Percentiles rank a stretch among this genome's conserved stretches.
Evolutionary conservation across 805 yeast species (phyloP).

Genomic region (Soucietia sequanensis): DNA sequence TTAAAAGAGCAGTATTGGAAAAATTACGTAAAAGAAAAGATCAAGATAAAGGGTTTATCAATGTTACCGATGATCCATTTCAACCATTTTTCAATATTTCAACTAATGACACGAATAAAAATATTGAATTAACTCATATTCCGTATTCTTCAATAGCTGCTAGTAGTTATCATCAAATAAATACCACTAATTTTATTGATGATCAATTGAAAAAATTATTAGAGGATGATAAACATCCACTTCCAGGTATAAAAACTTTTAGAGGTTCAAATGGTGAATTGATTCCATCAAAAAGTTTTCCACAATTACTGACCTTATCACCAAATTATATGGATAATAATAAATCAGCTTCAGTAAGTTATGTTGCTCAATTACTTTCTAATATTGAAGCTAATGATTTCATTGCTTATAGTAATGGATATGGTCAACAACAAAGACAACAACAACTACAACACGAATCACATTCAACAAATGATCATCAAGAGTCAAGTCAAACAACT

Average conservation of each 20-base stretch:
- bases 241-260: constrained; percentile 45
- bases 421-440: constrained; percentile 19
- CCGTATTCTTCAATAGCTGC: constrained; percentile 79
- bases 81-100: constrained; percentile 77
- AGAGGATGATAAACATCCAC: constrained; percentile 46
- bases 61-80: constrained; percentile 82
- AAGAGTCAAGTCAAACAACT: constrained; percentile 14
- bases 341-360: constrained; percentile 24
- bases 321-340: constrained; percentile 24
- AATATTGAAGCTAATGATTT: constrained; percentile 40
- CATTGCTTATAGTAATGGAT: constrained; percentile 40
- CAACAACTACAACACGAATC: constrained; percentile 7
- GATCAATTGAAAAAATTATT: constrained; percentile 39
- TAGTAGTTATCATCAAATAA: constrained; percentile 62
- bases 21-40: constrained; percentile 69
- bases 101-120: constrained; percentile 44
- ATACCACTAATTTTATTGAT: constrained; percentile 53
- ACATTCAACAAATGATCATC: neutral
- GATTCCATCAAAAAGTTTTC: constrained; percentile 46
- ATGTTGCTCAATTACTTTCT: constrained; percentile 37
- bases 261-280: constrained; percentile 52
- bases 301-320: constrained; percentile 44
- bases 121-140: constrained; percentile 57
- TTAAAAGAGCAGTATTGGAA: constrained; percentile 81
- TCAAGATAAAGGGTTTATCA: constrained; percentile 75